A percentile compares a stretch with the other conserved stretches of the same genome.
These are phyloP conservation scores for Aspergillus terreus DNA, from an alignment of 2,329 filamentous ascomycete species.

Conservation along the genomic window DNA sequence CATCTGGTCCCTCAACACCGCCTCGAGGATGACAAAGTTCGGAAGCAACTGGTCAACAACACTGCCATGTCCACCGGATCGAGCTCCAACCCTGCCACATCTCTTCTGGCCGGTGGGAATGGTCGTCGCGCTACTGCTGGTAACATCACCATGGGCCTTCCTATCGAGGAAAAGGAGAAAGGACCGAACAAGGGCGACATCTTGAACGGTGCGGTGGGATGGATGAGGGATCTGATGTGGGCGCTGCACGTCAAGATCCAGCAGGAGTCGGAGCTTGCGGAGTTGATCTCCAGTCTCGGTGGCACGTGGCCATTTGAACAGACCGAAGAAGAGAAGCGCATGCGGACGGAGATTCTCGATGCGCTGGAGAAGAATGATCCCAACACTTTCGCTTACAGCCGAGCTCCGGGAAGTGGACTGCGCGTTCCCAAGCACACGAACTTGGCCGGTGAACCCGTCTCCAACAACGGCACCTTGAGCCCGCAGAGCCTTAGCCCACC, in stretches of 20 bases:
- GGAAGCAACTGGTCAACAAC: constrained; percentile 90
- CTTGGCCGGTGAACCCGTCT: constrained; percentile 74
- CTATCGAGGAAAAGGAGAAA: constrained; percentile 96
- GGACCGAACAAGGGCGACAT: constrained; percentile 99
- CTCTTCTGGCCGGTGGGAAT: constrained; percentile 78
- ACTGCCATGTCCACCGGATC: constrained; percentile 75
- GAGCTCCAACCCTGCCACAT: constrained; percentile 63
- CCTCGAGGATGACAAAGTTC: constrained; percentile 93
- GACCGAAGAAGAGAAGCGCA: constrained; percentile 88
- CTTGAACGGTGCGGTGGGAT: constrained; percentile 92
- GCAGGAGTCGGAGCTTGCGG: constrained; percentile 81
- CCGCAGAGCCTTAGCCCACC: constrained; percentile 65
- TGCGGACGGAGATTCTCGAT: constrained; percentile 89
- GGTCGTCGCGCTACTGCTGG: constrained; percentile 75
- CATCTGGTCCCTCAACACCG: constrained; percentile 88
- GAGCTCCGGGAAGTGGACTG: constrained; percentile 76
- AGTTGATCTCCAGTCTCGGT: constrained; percentile 68
- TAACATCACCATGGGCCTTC: constrained; percentile 87
- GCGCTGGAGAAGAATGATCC: constrained; percentile 77
- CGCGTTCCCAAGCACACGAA: constrained; percentile 93
- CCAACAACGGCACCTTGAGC: constrained; percentile 46
- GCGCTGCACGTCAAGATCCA: constrained; percentile 84
- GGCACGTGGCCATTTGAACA: constrained; percentile 75
- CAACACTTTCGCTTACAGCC: constrained; percentile 76
- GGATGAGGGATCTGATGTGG: constrained; percentile 98